Conservation (phyloP, 305 asterid genomes). For the Fraxinus latifolia region DNA sequence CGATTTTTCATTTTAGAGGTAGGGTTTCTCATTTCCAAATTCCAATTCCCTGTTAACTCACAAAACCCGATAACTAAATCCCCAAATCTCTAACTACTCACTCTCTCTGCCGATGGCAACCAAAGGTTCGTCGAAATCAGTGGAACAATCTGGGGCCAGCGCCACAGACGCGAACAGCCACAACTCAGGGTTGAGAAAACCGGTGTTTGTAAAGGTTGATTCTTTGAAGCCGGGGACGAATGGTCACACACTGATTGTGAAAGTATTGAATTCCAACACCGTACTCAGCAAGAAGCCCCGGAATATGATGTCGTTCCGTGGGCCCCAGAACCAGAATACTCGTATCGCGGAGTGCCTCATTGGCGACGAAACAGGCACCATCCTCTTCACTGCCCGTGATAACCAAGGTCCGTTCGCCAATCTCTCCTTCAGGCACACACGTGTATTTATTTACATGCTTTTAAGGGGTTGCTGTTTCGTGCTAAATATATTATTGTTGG, state of each 20-base stretch:
- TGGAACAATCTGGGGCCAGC: neutral
- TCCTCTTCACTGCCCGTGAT: slow-evolving; percentile 43
- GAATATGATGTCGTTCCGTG: slow-evolving; percentile 41
- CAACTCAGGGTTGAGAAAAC: slow-evolving; percentile 51
- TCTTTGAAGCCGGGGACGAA: slow-evolving; percentile 40
- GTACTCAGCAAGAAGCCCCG: slow-evolving; percentile 36
- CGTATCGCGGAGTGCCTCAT: slow-evolving; percentile 40
- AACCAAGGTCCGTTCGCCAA: slow-evolving; percentile 29
- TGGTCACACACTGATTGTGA: slow-evolving; percentile 41
- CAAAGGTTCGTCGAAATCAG: slow-evolving; percentile 29
- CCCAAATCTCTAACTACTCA: neutral
- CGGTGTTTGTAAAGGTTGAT: slow-evolving; percentile 40
- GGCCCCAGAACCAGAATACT: slow-evolving; percentile 33
- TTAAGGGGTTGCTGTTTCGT: neutral
- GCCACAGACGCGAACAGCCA: neutral
- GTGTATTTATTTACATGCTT: neutral
- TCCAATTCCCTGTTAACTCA: neutral
- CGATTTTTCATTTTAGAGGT: neutral
- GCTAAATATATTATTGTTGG: neutral
- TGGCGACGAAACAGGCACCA: slow-evolving; percentile 40
- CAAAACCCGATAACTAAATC: slow-evolving; percentile 11
- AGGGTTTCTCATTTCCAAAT: slow-evolving; percentile 14
- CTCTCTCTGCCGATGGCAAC: slow-evolving; percentile 43
- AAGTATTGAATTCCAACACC: slow-evolving; percentile 34
- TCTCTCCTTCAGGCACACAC: neutral